Conservation (phyloP, 352 stramenopile genomes). For the Phytophthora hibernalis region DNA sequence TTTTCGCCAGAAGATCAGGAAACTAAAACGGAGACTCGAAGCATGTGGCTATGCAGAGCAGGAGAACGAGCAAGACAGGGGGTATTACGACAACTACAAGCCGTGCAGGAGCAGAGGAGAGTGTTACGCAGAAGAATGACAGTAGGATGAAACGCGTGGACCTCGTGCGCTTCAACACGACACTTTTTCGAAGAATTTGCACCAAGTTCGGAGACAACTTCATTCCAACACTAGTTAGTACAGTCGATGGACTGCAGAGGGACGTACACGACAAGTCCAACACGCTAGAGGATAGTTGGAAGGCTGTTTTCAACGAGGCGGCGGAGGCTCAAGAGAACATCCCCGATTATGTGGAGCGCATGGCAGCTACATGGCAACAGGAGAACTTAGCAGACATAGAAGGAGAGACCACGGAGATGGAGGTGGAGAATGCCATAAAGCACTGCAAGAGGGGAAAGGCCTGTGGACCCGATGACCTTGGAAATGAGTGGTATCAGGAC, state of each 20-base stretch:
- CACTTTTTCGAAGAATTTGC: slow-evolving; percentile 5
- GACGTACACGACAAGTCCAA: slow-evolving; percentile 1
- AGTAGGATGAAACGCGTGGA: not conserved
- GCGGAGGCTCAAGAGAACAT: not conserved
- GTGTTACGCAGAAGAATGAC: too few species aligned
- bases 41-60: too few species aligned
- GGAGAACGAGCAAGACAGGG: too few species aligned
- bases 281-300: not conserved
- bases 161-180: not conserved
- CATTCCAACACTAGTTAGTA: not conserved
- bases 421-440: not conserved
- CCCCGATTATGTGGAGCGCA: not conserved
- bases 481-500: slow-evolving; percentile 9
- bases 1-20: too few species aligned
- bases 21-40: too few species aligned
- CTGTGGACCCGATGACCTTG: slow-evolving; percentile 4
- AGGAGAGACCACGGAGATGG: not conserved
- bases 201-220: slow-evolving; percentile 9
- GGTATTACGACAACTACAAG: not conserved
- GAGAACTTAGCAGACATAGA: not conserved
- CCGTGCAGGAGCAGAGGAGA: not conserved
- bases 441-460: slow-evolving; percentile 5
- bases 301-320: slow-evolving; percentile 1
- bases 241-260: too few species aligned
- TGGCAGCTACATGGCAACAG: too few species aligned